Base-by-base conservation (phyloP, 2,329 filamentous ascomycete genomes). In the Colletotrichum eremochloae region DNA sequence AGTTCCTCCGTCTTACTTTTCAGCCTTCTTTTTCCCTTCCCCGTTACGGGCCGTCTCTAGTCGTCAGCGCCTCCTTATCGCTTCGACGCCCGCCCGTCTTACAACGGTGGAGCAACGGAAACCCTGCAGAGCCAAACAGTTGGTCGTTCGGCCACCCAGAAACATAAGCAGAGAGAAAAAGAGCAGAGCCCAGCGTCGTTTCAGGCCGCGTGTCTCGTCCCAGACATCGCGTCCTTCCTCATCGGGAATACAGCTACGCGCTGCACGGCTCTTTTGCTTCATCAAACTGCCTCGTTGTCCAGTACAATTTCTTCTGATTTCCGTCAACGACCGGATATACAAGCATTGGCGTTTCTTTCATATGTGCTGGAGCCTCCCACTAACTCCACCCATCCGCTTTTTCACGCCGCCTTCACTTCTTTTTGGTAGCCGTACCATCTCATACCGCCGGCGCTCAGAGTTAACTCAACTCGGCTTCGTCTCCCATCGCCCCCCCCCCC, bases 241-340 rank as follows among this genome's bases (percentile, higher is more conserved):
- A 55, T n/a, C 50, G 60, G 69, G 69, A 31, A 72, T 68, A 60
- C 53, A 52, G 52, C 68, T 67, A 56, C 55, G 29, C 44, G 57
- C 44, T 56, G 48, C 68, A 31, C 33, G 29, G 1, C 9, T 52
- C 46, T 52, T 18, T 31, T 40, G 31, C 44, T 14, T 24, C n/a
- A 20, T 18, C 20, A 24, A n/a, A 24, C 44, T 24, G n/a, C 6
- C n/a, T 38, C 24, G 3, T 31, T 2, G 12, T 5, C 12, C 5
- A 52, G 3, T 20, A 8, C 57, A 20, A 14, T 33, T 20, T 44
- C 8, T 29, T 29, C 29, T 12, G 7, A 6, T 33, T 36, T n/a
- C 29, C 40, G 8, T 3, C 57, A 61, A 7, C 29, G 18, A 15
- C 20, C 29, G 42, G 31, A 1, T 12, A 36, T 48, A 24, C 31